These are phyloP conservation scores for Zizania latifolia DNA, from an alignment of 176 grass and related monocot species.

Conservation along the genomic window DNA sequence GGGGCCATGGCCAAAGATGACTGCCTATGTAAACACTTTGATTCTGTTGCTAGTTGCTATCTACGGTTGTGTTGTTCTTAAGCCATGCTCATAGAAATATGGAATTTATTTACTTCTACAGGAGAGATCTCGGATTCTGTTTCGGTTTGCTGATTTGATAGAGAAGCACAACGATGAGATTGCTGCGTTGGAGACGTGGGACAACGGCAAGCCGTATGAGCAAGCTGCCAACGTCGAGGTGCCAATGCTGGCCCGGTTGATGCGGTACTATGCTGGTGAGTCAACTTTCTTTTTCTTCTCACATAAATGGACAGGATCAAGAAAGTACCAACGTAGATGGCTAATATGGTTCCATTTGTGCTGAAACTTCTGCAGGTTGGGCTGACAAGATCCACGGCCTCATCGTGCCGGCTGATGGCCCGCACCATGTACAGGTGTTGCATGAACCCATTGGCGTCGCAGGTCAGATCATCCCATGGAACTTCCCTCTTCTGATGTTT, in stretches of 20 bases:
- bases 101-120: constrained; percentile 29
- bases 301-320: neutral
- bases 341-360: neutral
- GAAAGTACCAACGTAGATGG: neutral
- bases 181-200: constrained; percentile 94
- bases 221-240: constrained; percentile 65
- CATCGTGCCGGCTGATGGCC: constrained; percentile 81
- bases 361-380: constrained; percentile 49
- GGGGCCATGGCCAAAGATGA: constrained; percentile 88
- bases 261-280: constrained; percentile 88
- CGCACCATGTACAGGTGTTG: constrained; percentile 85
- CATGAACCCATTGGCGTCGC: constrained; percentile 80
- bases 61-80: neutral
- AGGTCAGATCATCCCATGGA: constrained; percentile 96
- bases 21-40: constrained; percentile 56
- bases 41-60: neutral
- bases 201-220: constrained; percentile 88
- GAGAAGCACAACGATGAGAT: constrained; percentile 95
- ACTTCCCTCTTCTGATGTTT: constrained; percentile 93
- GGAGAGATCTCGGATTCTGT: constrained; percentile 73
- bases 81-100: neutral
- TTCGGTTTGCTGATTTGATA: constrained; percentile 75
- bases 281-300: neutral
- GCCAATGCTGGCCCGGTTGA: constrained; percentile 76
- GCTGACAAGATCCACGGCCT: constrained; percentile 92